phyloP scores from a whole-genome alignment of 2,329 filamentous ascomycete species.

The Pseudogymnoascus sp. region DNA sequence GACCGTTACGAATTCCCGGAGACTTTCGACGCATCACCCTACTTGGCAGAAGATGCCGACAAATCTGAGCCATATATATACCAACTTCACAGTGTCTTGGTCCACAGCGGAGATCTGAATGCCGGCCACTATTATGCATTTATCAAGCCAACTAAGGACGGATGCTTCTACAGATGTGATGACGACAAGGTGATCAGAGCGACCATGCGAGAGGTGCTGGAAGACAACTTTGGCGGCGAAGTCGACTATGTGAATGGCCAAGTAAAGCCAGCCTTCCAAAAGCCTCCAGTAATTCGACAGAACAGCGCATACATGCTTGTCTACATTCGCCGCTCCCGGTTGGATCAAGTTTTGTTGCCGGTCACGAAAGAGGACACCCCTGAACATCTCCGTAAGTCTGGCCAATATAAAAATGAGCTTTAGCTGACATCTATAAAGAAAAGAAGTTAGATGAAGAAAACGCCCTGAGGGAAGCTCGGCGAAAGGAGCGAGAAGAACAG shows the following conservation, averaged over 20 bases:
- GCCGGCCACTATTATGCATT: constrained; percentile 98
- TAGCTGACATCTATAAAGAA: constrained; percentile 39
- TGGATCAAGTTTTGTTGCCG: constrained; percentile 74
- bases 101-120: constrained; percentile 94
- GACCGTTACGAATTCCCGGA: constrained; percentile 88
- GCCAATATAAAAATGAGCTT: constrained; percentile 10
- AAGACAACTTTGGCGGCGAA: constrained; percentile 95
- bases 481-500: constrained; percentile 86
- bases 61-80: constrained; percentile 85
- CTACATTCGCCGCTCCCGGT: constrained; percentile 78
- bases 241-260: constrained; percentile 45
- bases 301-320: constrained; percentile 98
- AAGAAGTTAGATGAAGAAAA: constrained; percentile 75
- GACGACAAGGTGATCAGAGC: constrained; percentile 96
- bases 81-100: constrained; percentile 87
- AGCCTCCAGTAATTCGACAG: constrained; percentile 50
- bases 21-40: constrained; percentile 74
- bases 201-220: constrained; percentile 81
- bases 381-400: constrained; percentile 60
- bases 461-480: constrained; percentile 63
- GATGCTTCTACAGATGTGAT: constrained; percentile 94
- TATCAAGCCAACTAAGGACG: constrained; percentile 85
- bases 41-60: constrained; percentile 78
- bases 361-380: constrained; percentile 75
- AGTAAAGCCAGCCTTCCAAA: constrained; percentile 35